A percentile compares a stretch with the other conserved stretches of the same genome.
Evolutionary conservation across 306 rosid genomes (phyloP).

Genomic region (Prunus armeniaca): DNA sequence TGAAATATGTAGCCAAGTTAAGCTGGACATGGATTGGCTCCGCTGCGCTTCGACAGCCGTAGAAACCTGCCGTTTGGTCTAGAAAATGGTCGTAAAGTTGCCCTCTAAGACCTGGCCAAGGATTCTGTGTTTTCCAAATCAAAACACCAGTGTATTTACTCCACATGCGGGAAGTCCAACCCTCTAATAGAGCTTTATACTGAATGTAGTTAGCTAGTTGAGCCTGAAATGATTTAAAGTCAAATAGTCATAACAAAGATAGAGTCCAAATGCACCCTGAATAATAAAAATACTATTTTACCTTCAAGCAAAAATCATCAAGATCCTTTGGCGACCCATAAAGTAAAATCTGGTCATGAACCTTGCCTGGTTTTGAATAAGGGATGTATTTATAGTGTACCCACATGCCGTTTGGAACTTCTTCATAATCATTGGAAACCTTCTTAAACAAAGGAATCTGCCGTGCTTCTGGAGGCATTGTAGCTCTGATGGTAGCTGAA

Average conservation of each 20-base stretch:
- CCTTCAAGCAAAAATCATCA: constrained; percentile 89
- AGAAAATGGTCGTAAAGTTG: constrained; percentile 94
- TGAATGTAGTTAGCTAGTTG: constrained; percentile 89
- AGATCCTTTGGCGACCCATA: constrained; percentile 77
- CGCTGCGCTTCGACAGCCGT: constrained; percentile 86
- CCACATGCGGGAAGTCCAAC: constrained; percentile 93
- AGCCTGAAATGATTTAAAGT: constrained; percentile 49
- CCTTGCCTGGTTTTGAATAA: constrained; percentile 77
- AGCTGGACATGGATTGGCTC: constrained; percentile 93
- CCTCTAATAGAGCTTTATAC: constrained; percentile 90
- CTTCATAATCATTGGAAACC: constrained; percentile 64
- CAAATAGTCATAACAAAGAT: constrained; percentile 8
- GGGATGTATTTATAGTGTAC: constrained; percentile 89
- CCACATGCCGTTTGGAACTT: constrained; percentile 93
- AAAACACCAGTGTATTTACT: constrained; percentile 87
- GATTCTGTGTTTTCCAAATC: constrained; percentile 96
- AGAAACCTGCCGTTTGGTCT: constrained; percentile 94
- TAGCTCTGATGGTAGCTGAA: constrained; percentile 88
- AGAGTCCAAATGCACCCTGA: constrained; percentile 10
- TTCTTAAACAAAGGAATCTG: constrained; percentile 73
- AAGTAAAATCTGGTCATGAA: constrained; percentile 81
- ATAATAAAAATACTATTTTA: constrained; percentile 29
- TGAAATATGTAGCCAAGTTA: constrained; percentile 65
- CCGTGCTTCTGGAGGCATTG: constrained; percentile 92
- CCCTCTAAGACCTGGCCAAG: constrained; percentile 97